Base-by-base conservation (phyloP, 2,329 filamentous ascomycete species). In the Ophiocordyceps unilateralis region DNA sequence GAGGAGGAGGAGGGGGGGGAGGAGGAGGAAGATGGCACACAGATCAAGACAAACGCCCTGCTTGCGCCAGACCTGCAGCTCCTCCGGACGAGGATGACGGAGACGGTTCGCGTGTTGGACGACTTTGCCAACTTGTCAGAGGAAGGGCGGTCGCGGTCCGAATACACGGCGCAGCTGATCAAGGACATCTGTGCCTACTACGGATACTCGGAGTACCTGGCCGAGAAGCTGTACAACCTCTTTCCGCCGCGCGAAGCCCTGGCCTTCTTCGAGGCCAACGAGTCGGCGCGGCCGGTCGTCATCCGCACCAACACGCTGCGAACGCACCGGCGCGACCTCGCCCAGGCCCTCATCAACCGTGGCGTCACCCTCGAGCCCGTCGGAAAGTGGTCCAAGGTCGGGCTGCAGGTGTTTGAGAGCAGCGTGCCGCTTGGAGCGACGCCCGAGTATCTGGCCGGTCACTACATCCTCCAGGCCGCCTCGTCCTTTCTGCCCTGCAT, bases 181-280 rank as follows among this genome's bases (percentile, higher is more conserved):
- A 83, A 86, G 63, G 91, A 98, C 56, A 83, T 96, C 46, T 95
- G 87, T 66, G 77, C 82, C 44, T 98, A 98, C 70, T 98, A 98
- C 59, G 88, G 89, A 46, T 98, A 98, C 68, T 93, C 84, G 4
- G 77, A 82, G 32, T 96, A 82, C 64, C 73, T 98, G n/a, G 91
- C 88, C 5, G 85, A 94, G 63, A 98, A 96, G 70, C 78, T 98
- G 15, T 87, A 88, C 66, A 81, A 82, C 56, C 77, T 98, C 7
- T 96, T 98, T 65, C 78, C 87, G 1, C 85, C 91, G 0, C 80
- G 82, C 53, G 91, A 98, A 66, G 91, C 91, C 0, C 93, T 96
- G 53, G 88, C 88, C 43, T 98, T 98, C 65, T 96, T 98, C 66
- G 91, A 98, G 66, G 89, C 89, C 54, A 98, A 98, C 77, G 91